Conservation (phyloP, 164 flowering plant species). For the Vitis amurensis region DNA sequence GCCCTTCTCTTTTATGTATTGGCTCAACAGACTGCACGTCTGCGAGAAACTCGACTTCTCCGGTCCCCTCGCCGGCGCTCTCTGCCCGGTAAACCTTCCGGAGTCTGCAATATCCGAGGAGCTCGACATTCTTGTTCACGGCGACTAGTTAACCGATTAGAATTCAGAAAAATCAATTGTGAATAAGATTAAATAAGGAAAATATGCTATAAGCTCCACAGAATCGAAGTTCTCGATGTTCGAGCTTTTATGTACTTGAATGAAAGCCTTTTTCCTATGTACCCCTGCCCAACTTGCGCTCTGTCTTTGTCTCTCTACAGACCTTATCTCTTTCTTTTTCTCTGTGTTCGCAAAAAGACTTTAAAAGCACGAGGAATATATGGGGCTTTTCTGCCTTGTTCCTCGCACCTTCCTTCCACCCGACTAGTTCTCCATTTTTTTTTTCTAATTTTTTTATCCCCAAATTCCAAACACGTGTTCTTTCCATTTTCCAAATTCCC, state of each 20-base stretch:
- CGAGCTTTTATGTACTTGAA: no score
- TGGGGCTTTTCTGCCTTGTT: constrained; percentile 16
- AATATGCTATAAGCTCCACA: no score
- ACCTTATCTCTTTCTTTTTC: neutral
- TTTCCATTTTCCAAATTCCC: constrained; percentile 10
- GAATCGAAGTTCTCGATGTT: no score
- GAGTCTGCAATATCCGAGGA: constrained; percentile 29
- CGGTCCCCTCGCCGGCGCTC: constrained; percentile 7
- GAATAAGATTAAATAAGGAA: no score
- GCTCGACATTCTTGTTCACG: constrained; percentile 29
- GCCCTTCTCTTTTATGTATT: constrained; percentile 69
- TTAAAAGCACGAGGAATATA: constrained; percentile 36
- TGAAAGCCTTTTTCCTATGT: no score
- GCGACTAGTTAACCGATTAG: neutral
- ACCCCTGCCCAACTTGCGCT: neutral
- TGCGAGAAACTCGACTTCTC: constrained; percentile 56
- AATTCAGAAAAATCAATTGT: no score
- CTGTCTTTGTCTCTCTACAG: neutral
- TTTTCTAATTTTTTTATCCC: neutral
- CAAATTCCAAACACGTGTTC: constrained; percentile 36
- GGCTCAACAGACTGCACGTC: constrained; percentile 63
- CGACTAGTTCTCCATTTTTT: neutral
- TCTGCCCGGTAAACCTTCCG: constrained; percentile 26
- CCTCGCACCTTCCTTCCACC: constrained; percentile 11
- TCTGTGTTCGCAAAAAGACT: neutral